Percentiles rank a stretch among this genome's conserved stretches.
phyloP scores from a whole-genome alignment of 2,329 filamentous ascomycete genomes.

The Podosphaera xanthii region DNA sequence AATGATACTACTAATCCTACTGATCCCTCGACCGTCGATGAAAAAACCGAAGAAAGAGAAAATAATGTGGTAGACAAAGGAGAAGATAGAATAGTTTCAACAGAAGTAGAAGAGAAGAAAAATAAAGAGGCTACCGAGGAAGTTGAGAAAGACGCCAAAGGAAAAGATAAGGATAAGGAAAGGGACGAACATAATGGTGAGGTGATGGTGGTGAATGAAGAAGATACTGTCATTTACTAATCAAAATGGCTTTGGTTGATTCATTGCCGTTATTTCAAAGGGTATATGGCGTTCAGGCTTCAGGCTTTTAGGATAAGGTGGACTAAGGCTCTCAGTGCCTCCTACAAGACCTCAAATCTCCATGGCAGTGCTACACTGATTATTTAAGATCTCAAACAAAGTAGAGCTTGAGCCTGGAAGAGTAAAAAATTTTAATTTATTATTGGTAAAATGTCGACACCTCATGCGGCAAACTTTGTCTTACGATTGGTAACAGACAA shows the following conservation, averaged over 20 bases:
- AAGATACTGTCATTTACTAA: slow-evolving; percentile 83
- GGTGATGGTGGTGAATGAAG: slow-evolving; percentile 61
- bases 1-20: slow-evolving; percentile 8
- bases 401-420: no score
- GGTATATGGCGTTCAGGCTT: not conserved
- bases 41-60: slow-evolving; percentile 20
- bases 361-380: no score
- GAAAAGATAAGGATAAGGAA: slow-evolving; percentile 19
- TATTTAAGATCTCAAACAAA: no score
- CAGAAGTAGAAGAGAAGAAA: no score
- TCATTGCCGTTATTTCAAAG: not conserved
- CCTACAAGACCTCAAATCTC: not conserved
- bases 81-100: slow-evolving; percentile 22
- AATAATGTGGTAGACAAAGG: slow-evolving; percentile 46
- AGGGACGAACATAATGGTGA: slow-evolving; percentile 49
- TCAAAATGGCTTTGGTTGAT: not conserved
- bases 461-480: no score
- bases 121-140: no score
- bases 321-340: slow-evolving; percentile 1
- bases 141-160: slow-evolving; percentile 7
- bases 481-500: no score
- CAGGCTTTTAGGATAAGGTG: not conserved
- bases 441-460: no score
- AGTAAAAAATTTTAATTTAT: no score
- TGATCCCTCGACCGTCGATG: slow-evolving; percentile 17